Percentiles rank a stretch among this genome's conserved stretches.
Evolutionary conservation across 495 filamentous ascomycete genomes (phyloP).

Genomic region (Penicillium lividum): DNA sequence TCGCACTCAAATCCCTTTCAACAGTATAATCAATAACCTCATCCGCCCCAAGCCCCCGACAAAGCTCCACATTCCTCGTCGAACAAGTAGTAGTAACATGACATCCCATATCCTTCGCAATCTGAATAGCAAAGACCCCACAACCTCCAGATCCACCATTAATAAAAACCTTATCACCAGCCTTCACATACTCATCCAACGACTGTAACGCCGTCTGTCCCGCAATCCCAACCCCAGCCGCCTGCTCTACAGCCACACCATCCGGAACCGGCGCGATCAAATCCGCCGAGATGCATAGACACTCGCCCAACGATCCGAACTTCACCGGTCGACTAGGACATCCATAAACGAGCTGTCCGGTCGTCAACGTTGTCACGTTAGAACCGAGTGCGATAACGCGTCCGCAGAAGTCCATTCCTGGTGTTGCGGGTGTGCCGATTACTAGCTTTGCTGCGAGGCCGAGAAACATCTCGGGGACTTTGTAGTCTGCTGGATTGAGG

Average conservation of each 20-base stretch:
- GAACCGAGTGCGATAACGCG: constrained; percentile 51
- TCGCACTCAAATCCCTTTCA: constrained; percentile 44
- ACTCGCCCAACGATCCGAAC: constrained; percentile 59
- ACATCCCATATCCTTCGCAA: constrained; percentile 66
- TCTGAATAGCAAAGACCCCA: constrained; percentile 63
- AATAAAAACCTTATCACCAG: constrained; percentile 62
- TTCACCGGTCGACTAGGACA: constrained; percentile 33
- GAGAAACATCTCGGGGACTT: constrained; percentile 53
- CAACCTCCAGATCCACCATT: constrained; percentile 68
- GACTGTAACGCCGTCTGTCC: constrained; percentile 61
- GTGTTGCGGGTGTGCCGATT: constrained; percentile 52
- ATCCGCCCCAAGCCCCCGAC: constrained; percentile 62
- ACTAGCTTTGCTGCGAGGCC: constrained; percentile 40
- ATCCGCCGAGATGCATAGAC: constrained; percentile 32
- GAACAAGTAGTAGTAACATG: constrained; percentile 64
- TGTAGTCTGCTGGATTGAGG: constrained; percentile 74
- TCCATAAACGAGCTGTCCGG: constrained; percentile 62
- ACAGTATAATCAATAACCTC: constrained; percentile 69
- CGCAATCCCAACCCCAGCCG: constrained; percentile 55
- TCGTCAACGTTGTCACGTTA: constrained; percentile 32
- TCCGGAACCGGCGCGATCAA: constrained; percentile 44
- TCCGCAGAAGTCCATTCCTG: constrained; percentile 65
- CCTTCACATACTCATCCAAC: constrained; percentile 54
- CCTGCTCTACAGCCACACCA: constrained; percentile 51
- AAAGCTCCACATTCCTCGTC: constrained; percentile 56